Conservation (phyloP, 257 asterid species). For the Nicotiana knightiana region DNA sequence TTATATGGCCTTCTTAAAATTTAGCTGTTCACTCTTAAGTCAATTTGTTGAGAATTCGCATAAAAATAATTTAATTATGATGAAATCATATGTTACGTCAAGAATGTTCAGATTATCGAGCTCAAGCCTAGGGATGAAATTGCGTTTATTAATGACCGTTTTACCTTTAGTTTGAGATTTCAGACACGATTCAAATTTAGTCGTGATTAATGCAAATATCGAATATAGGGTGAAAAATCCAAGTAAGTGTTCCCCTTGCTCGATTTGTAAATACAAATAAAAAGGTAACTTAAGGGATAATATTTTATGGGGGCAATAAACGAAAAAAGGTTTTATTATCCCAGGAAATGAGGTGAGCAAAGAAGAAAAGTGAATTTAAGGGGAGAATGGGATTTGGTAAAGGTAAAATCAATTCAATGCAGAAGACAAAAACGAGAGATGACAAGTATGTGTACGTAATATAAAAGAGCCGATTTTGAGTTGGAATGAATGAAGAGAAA, state of each 20-base stretch:
- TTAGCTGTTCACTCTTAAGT: too few relatives aligned
- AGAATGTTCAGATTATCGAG: too few relatives aligned
- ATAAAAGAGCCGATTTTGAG: not conserved
- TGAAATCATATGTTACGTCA: too few relatives aligned
- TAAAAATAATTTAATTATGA: too few relatives aligned
- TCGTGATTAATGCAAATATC: fast-evolving
- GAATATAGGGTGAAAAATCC: fast-evolving
- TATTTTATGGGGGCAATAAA: not conserved
- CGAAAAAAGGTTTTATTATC: not conserved
- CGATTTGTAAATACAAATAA: not conserved
- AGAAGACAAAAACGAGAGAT: not conserved
- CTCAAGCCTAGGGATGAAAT: fast-evolving
- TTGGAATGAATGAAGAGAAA: not conserved
- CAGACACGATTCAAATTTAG: fast-evolving
- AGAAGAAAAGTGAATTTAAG: conserved; percentile 1
- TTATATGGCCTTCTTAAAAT: too few relatives aligned
- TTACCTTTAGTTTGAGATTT: fast-evolving
- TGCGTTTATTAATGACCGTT: too few relatives aligned
- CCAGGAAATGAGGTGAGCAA: conserved; percentile 19
- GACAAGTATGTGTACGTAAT: not conserved
- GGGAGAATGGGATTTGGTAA: not conserved
- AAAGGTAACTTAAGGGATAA: not conserved
- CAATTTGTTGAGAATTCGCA: too few relatives aligned
- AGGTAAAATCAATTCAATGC: conserved; percentile 21
- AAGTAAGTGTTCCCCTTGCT: too few relatives aligned